These are phyloP conservation scores for Echinochloa phyllopogon DNA, from an alignment of 176 grass and related monocot species.

Conservation along the genomic window DNA sequence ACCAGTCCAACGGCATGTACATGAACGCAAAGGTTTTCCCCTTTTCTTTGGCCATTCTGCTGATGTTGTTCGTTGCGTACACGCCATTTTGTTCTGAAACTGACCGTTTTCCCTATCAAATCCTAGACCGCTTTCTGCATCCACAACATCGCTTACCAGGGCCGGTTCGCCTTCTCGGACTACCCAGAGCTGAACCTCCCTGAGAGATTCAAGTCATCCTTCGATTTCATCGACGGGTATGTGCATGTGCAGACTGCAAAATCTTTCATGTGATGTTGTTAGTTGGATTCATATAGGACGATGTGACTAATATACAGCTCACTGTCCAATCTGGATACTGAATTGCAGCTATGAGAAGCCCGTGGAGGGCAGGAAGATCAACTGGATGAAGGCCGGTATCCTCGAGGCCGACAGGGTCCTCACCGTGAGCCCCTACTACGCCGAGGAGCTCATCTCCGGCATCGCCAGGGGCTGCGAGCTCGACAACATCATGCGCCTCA, in stretches of 20 bases:
- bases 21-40: constrained; percentile 69
- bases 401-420: constrained; percentile 64
- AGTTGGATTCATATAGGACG: not conserved
- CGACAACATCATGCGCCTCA: constrained; percentile 64
- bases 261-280: not conserved
- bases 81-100: constrained; percentile 22
- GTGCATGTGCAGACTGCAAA: not conserved
- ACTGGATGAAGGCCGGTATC: constrained; percentile 97
- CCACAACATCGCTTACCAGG: constrained; percentile 98
- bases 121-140: constrained; percentile 91
- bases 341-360: constrained; percentile 77
- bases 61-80: not conserved
- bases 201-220: constrained; percentile 74
- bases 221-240: constrained; percentile 90
- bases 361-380: constrained; percentile 88
- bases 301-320: not conserved
- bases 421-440: constrained; percentile 90
- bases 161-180: constrained; percentile 64
- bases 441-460: constrained; percentile 87
- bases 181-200: constrained; percentile 74
- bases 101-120: not conserved
- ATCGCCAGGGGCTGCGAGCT: constrained; percentile 78
- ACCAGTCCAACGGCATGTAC: constrained; percentile 76
- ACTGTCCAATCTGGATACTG: not conserved
- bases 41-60: not conserved